Percentiles rank a stretch among this genome's conserved stretches.
Conservation (phyloP, 2,329 filamentous ascomycete species). For the Botrytis deweyae region DNA sequence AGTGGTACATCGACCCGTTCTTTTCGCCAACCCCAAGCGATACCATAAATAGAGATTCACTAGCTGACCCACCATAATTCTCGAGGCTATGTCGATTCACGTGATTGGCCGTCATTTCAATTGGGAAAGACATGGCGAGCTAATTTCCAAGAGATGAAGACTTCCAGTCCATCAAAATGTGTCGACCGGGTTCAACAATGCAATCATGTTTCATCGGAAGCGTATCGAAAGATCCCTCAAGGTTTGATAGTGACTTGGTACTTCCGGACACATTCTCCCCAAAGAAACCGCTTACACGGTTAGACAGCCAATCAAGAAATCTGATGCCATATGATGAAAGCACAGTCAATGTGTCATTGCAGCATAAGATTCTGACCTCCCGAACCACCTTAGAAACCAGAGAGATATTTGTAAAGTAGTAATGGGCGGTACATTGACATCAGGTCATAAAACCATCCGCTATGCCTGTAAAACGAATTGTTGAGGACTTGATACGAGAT, state of each 20-base stretch:
- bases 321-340: background rate
- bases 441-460: background rate
- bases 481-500: background rate
- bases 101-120: background rate
- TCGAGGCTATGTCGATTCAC: background rate
- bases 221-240: background rate
- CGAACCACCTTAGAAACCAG: background rate
- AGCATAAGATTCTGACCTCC: background rate
- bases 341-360: background rate
- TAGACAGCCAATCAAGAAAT: background rate
- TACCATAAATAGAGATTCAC: conserved; percentile 19
- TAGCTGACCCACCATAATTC: conserved; percentile 10
- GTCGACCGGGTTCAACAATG: background rate
- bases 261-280: too few species aligned
- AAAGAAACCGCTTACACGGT: background rate
- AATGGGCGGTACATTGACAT: background rate
- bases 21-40: background rate
- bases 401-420: background rate
- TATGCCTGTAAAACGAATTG: background rate
- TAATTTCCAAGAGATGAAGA: conserved; percentile 11
- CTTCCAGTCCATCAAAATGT: background rate
- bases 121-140: background rate
- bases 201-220: background rate
- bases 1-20: background rate
- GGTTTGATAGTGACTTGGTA: background rate